Conservation (phyloP, 1,139 yeast species). For the Chernovozyma sophiae-reginae region DNA sequence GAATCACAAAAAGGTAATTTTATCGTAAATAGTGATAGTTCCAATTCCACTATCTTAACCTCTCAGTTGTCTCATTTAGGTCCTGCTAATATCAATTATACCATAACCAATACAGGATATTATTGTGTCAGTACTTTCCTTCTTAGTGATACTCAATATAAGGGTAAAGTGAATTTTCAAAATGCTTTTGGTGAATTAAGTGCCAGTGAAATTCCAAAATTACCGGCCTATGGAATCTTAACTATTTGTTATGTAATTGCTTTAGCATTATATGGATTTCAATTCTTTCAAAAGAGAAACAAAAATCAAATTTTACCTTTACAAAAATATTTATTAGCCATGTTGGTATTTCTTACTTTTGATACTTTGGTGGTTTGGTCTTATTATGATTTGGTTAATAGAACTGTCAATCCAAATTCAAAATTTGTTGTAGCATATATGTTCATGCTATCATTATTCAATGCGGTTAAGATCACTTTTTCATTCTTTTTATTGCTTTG, state of each 20-base stretch:
- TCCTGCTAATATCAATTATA: constrained; percentile 57
- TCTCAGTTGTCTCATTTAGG: constrained; percentile 55
- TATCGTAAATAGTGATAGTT: constrained; percentile 42
- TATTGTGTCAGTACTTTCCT: constrained; percentile 81
- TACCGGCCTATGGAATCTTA: constrained; percentile 83
- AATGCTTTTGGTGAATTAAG: constrained; percentile 88
- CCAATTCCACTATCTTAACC: constrained; percentile 56
- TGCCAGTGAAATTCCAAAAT: constrained; percentile 87
- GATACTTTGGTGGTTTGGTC: constrained; percentile 92
- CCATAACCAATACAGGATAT: constrained; percentile 74
- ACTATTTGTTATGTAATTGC: constrained; percentile 82
- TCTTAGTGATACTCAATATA: constrained; percentile 40
- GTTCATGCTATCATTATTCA: constrained; percentile 71
- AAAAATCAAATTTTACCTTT: constrained; percentile 79
- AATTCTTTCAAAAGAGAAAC: constrained; percentile 75
- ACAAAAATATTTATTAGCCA: constrained; percentile 84
- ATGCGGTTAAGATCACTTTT: constrained; percentile 79
- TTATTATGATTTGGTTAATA: constrained; percentile 77
- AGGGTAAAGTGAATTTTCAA: constrained; percentile 71
- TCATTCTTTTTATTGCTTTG: constrained; percentile 83
- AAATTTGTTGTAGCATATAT: constrained; percentile 70
- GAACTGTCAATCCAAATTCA: constrained; percentile 47
- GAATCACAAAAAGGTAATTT: constrained; percentile 56
- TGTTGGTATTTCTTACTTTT: constrained; percentile 74
- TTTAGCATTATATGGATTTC: constrained; percentile 77